Conservation (phyloP, 345 rosid genomes). For the Cardamine occulta region DNA sequence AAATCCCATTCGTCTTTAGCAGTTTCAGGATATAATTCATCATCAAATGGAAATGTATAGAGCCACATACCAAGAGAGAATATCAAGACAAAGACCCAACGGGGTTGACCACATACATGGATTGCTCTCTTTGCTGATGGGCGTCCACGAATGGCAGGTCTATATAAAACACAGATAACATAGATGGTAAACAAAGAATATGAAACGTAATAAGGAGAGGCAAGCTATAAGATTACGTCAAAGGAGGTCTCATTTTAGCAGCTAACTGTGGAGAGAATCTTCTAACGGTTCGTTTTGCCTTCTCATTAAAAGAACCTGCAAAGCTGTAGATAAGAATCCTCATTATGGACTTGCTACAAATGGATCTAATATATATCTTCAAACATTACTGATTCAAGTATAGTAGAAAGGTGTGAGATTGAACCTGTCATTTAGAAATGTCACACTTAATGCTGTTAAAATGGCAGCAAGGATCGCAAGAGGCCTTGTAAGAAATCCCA, state of each 20-base stretch:
- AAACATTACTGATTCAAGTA: slow-evolving; percentile 1
- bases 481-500: slow-evolving; percentile 90
- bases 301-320: slow-evolving; percentile 93
- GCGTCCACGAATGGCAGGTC: slow-evolving; percentile 95
- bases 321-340: slow-evolving; percentile 62
- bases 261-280: slow-evolving; percentile 95
- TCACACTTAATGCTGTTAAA: slow-evolving; percentile 70
- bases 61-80: slow-evolving; percentile 65
- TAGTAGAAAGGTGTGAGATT: slow-evolving; percentile 1
- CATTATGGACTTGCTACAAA: background rate
- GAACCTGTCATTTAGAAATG: slow-evolving; percentile 87
- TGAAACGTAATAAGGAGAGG: background rate
- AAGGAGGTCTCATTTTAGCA: slow-evolving; percentile 94
- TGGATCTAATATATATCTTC: background rate
- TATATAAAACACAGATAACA: slow-evolving; percentile 42
- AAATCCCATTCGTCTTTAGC: background rate
- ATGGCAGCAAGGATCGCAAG: slow-evolving; percentile 77
- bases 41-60: background rate
- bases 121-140: slow-evolving; percentile 83
- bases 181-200: slow-evolving; percentile 25
- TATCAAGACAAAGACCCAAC: slow-evolving; percentile 84
- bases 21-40: background rate
- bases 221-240: slow-evolving; percentile 55
- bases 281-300: slow-evolving; percentile 82
- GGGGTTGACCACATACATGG: slow-evolving; percentile 85